Conservation (phyloP, 371 early-diverging fungal species). For the Dinochytrium kinnereticum region DNA sequence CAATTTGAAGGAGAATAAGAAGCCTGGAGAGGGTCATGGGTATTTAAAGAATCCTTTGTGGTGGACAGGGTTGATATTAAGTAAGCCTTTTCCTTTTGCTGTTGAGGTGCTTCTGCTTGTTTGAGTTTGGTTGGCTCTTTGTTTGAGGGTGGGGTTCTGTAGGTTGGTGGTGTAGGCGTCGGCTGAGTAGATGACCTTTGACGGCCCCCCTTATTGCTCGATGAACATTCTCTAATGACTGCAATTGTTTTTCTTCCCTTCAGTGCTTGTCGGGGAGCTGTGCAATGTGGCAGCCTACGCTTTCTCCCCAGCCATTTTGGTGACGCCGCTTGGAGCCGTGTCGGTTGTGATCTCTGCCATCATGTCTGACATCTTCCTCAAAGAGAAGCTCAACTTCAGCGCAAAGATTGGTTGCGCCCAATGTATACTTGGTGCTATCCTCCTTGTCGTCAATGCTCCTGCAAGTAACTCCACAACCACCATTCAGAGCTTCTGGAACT, state of each 20-base stretch:
- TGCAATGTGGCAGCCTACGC: conserved; percentile 92
- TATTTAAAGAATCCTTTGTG: conserved; percentile 87
- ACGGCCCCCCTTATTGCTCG: no score
- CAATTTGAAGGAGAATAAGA: conserved; percentile 2
- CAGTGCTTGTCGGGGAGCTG: conserved; percentile 71
- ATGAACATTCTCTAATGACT: not conserved
- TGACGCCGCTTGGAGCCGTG: conserved; percentile 84
- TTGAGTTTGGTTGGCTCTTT: no score
- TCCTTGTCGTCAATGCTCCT: conserved; percentile 44
- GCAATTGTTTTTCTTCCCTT: not conserved
- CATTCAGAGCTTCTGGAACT: not conserved
- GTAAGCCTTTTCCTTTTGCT: not conserved
- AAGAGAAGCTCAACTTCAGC: conserved; percentile 44
- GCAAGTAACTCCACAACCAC: conserved; percentile 49
- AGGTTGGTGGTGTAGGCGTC: no score
- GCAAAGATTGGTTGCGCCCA: conserved; percentile 47
- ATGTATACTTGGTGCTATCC: conserved; percentile 47
- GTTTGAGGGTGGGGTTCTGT: no score
- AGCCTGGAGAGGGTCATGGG: conserved; percentile 51
- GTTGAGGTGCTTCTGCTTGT: no score
- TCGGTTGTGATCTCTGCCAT: conserved; percentile 71
- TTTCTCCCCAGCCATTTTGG: conserved; percentile 88
- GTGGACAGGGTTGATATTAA: conserved; percentile 73
- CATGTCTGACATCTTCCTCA: conserved; percentile 43
- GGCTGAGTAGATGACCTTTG: no score